These are phyloP conservation scores for Dimargaris cristalligena DNA, from an alignment of 192 early-diverging fungal species.

Conservation along the genomic window DNA sequence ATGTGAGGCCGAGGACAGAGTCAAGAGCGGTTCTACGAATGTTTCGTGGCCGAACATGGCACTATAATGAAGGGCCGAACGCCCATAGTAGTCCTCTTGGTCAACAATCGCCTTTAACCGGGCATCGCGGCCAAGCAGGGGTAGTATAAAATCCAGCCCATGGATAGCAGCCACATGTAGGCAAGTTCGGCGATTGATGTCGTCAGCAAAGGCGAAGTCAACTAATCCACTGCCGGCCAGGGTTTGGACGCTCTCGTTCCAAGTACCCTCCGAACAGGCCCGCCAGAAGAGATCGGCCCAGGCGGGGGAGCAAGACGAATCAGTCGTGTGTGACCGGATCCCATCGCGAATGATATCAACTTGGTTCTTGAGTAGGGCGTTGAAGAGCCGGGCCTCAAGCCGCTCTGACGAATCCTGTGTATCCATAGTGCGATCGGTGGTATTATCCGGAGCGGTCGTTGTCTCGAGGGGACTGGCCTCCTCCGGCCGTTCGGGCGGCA, in stretches of 20 bases:
- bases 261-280: conserved; percentile 34
- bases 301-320: conserved; percentile 34
- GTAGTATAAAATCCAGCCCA: conserved; percentile 9
- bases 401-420: too few relatives aligned
- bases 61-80: conserved; percentile 83
- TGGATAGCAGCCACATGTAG: conserved; percentile 75
- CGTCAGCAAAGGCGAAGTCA: conserved; percentile 71
- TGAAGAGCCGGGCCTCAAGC: conserved; percentile 22
- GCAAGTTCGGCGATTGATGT: conserved; percentile 81
- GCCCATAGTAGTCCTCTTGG: conserved; percentile 73
- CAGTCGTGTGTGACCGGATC: conserved; percentile 12
- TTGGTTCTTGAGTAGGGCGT: conserved; percentile 10
- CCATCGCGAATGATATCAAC: conserved; percentile 12
- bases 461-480: background rate
- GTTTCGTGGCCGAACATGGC: conserved; percentile 75
- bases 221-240: conserved; percentile 50
- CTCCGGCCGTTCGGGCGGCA: background rate
- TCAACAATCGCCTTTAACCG: conserved; percentile 21
- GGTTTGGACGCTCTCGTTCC: background rate
- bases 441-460: conserved; percentile 13
- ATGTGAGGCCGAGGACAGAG: conserved; percentile 24
- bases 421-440: too few relatives aligned
- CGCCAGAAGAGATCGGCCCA: conserved; percentile 61
- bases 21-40: conserved; percentile 41
- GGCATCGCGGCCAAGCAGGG: background rate